Base-by-base conservation (phyloP, 805 yeast genomes). In the Wickerhamiella bombiphila region DNA sequence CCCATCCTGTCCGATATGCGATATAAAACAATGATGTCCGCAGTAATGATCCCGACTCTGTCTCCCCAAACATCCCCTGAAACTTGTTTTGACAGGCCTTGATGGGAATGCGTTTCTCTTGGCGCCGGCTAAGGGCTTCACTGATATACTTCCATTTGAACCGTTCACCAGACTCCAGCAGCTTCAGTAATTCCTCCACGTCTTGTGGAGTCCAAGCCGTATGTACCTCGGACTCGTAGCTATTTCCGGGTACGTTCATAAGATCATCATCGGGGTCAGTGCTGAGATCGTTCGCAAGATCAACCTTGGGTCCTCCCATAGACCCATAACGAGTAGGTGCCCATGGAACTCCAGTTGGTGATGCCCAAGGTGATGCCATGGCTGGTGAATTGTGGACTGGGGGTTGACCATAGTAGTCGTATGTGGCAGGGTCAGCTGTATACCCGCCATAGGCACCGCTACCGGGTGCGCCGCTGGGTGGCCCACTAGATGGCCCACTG, bases 91-190 rank as follows among this genome's bases (percentile, higher is more conserved):
- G 62, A 33, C 75, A 74, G 31, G 74, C 72, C 2, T 69, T 58
- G 3, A 74, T 66, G 3, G 76, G 67, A 7, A 60, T 65, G 31
- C 62, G 65, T 48, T 59, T 70, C 37, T 51, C 52, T 29, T 51
- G 52, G 8, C 44, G 43, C 14, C 42, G 32, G 13, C 57, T 45
- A 19, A 60, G 35, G 31, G 44, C 48, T 17, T 55, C 65, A 36
- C 78, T 68, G 45, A 73, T 64, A 48, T 63, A 72, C 49, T 68
- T 68, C 79, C 79, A 72, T 48, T 72, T 72, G 46, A 68, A 66
- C 40, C 69, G 62, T 45, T 72, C 79, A 3, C 72, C 77, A 3
- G 64, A 57, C 17, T 61, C 63, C 37, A 73, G 57, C 33, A 72
- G 51, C 33, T 65, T 67, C 40, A 61, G 58, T 40, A 72, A 59